Conservation (phyloP, 2,329 filamentous ascomycete species). For the Rhynchosporium graminicola region DNA sequence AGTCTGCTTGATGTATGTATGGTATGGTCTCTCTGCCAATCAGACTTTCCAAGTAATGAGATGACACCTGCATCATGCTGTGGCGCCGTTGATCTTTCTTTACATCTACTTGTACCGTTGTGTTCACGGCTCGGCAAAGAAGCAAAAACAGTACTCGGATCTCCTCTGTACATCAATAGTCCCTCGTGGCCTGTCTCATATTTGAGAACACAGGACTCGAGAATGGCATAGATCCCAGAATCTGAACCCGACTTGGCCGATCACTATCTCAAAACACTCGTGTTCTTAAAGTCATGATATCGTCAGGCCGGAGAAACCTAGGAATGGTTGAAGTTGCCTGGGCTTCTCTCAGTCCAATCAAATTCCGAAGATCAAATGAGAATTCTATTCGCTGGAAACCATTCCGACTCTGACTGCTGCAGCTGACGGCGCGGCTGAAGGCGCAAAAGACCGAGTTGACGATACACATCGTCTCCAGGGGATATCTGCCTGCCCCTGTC, state of each 20-base stretch:
- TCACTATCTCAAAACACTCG: too few relatives aligned
- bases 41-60: too few relatives aligned
- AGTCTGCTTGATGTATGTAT: too few relatives aligned
- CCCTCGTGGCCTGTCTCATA: constrained; percentile 1
- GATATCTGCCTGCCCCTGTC: background rate
- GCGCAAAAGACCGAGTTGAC: background rate
- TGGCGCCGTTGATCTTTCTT: background rate
- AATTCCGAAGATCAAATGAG: background rate
- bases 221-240: background rate
- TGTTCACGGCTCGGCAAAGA: constrained; percentile 9
- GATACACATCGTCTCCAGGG: background rate
- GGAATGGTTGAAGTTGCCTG: background rate
- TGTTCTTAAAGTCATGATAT: too few relatives aligned
- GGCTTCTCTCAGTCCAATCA: background rate
- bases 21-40: background rate
- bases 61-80: background rate
- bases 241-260: background rate
- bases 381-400: background rate
- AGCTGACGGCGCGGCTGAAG: constrained; percentile 9
- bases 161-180: background rate
- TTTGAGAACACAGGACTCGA: background rate
- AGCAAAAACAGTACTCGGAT: background rate
- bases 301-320: too few relatives aligned
- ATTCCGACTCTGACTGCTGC: background rate
- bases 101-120: background rate